Conservation (phyloP, 805 yeast species). For the Yarrowia sp. region DNA sequence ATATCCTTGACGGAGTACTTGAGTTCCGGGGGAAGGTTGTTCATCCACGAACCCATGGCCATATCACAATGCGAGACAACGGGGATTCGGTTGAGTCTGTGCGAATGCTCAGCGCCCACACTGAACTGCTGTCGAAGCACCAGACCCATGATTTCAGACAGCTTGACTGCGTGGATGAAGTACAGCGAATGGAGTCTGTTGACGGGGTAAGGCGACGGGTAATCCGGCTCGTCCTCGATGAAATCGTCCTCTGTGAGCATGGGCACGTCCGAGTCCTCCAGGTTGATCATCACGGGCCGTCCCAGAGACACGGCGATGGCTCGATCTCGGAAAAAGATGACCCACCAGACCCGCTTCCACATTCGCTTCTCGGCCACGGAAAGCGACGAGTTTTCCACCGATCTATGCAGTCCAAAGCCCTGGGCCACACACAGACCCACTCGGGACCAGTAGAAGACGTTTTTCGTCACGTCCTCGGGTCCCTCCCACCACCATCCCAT, state of each 20-base stretch:
- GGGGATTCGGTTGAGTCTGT: slow-evolving; percentile 54
- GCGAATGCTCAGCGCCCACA: slow-evolving; percentile 65
- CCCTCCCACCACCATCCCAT: slow-evolving; percentile 78
- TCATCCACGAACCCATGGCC: slow-evolving; percentile 79
- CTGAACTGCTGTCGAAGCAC: slow-evolving; percentile 73
- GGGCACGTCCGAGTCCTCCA: slow-evolving; percentile 79
- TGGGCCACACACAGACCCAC: slow-evolving; percentile 75
- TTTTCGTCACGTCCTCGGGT: slow-evolving; percentile 70
- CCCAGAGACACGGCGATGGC: slow-evolving; percentile 75
- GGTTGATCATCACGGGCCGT: slow-evolving; percentile 69
- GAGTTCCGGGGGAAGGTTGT: slow-evolving; percentile 66
- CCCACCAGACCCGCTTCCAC: slow-evolving; percentile 80
- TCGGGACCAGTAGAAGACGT: slow-evolving; percentile 72
- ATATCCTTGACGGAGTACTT: slow-evolving; percentile 66
- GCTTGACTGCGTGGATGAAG: slow-evolving; percentile 67
- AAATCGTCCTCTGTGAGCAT: slow-evolving; percentile 73
- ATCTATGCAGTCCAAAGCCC: slow-evolving; percentile 77
- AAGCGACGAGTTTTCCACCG: slow-evolving; percentile 52
- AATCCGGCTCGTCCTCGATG: slow-evolving; percentile 58
- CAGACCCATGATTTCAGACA: slow-evolving; percentile 74
- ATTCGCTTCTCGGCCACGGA: slow-evolving; percentile 56
- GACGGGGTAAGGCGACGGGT: slow-evolving; percentile 53
- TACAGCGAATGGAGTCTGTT: slow-evolving; percentile 60
- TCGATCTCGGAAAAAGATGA: slow-evolving; percentile 72
- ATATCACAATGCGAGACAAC: slow-evolving; percentile 71